Evolutionary conservation across 345 rosid genomes (phyloP).

Genomic region (Clausena lansium): DNA sequence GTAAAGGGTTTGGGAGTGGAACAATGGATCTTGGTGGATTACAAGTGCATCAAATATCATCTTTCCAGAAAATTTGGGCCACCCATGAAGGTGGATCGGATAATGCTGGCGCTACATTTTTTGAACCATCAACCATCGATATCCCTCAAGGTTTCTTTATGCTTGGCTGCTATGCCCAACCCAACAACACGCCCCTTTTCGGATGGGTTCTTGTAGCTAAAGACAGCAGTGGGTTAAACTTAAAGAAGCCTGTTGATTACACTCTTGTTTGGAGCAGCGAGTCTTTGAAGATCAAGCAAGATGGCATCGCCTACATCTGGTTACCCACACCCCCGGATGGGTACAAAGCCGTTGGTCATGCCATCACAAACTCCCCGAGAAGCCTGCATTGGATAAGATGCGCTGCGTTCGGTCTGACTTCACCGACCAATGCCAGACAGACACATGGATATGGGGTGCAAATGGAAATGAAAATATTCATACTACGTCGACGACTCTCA

Average conservation of each 20-base stretch:
- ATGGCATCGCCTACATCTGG: slow-evolving; percentile 68
- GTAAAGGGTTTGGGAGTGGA: slow-evolving; percentile 57
- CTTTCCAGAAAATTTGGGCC: slow-evolving; percentile 59
- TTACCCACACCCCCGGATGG: slow-evolving; percentile 69
- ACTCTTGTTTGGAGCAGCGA: slow-evolving; percentile 77
- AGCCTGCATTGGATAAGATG: slow-evolving; percentile 64
- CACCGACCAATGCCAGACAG: slow-evolving; percentile 51
- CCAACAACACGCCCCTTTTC: slow-evolving; percentile 48
- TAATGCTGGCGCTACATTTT: slow-evolving; percentile 69
- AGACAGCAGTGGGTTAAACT: slow-evolving; percentile 26
- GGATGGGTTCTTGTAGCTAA: slow-evolving; percentile 70
- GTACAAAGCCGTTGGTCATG: slow-evolving; percentile 58
- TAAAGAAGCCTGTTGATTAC: slow-evolving; percentile 66
- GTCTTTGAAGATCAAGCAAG: slow-evolving; percentile 56
- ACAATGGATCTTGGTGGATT: slow-evolving; percentile 64
- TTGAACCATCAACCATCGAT: slow-evolving; percentile 43
- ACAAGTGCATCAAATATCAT: slow-evolving; percentile 50
- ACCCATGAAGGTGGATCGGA: slow-evolving; percentile 61
- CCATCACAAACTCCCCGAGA: slow-evolving; percentile 55
- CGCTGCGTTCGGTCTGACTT: slow-evolving; percentile 70
- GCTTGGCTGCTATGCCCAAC: slow-evolving; percentile 63
- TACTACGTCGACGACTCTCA: slow-evolving; percentile 13
- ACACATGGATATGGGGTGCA: slow-evolving; percentile 60
- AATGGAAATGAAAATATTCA: slow-evolving; percentile 1
- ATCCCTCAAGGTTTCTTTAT: slow-evolving; percentile 47